phyloP scores from a whole-genome alignment of 78 protist species.

The Dictyostelium discoideum region dicty_2.7 NC_007091.3:5120001-5120500 shows the following conservation, averaged over 20 bases:
- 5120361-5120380: neutral
- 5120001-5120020: neutral
- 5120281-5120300: neutral
- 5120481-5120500: no score
- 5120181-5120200: neutral
- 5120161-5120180: neutral
- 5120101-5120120: neutral
- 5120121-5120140: no score
- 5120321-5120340: neutral
- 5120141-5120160: no score
- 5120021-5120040: neutral
- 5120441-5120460: neutral
- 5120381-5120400: neutral
- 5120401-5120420: neutral
- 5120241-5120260: neutral
- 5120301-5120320: neutral
- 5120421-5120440: neutral
- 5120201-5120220: neutral
- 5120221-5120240: neutral
- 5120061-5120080: neutral
- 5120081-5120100: neutral
- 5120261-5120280: neutral
- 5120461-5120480: no score
- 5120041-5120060: neutral
- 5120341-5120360: neutral